Base-by-base conservation (phyloP, 2,329 filamentous ascomycete genomes). In the Beauveria bassiana region DNA sequence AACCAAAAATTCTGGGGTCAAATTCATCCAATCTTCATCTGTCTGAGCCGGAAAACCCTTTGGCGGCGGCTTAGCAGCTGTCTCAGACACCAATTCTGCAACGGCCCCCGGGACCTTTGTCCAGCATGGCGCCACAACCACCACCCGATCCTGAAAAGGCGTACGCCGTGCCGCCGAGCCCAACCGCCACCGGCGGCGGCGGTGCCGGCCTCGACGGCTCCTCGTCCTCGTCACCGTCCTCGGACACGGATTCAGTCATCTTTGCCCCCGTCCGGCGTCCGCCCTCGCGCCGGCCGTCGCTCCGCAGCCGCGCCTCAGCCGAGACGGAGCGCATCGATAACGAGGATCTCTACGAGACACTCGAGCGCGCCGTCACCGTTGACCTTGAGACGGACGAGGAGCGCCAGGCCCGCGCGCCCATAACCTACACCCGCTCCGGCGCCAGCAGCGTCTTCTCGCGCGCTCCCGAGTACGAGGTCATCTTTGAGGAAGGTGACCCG, bases 401-500 rank as follows among this genome's bases (percentile, higher is more conserved):
- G 66, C 70, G 72, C 51, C 66, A 70, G 40, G 74, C 71, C 34
- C 73, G 71, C 18, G 78, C 83, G 65, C 82, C 80, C 31, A 71
- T 79, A n/a, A 69, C 75, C 38, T 75, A 74, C 63, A 74, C 75
- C 6, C 71, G 72, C 40, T 78, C 77, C 2, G 72, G 74, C 31
- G 74, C 77, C 46, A 62, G 53, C 61, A 62, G 77, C 64, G 72
- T 70, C 26, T 75, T 75, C 3, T 78, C 77, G 18, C 73, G 78
- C 2, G 74, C 77, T 3, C 80, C 84, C 4, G 83, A 85, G 31
- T 93, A 86, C 68, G 90, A 95, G 73, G 81, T 93, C 59, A 86
- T 88, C 68, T 92, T 90, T 70, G 81, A 83, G 18, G 82, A 83
- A 1, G 75, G 81, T 62, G 86, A 89, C 67, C 78, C 78, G 10